Base-by-base conservation (phyloP, 2,329 filamentous ascomycete species). In the Sordariomycetes sp. region DNA sequence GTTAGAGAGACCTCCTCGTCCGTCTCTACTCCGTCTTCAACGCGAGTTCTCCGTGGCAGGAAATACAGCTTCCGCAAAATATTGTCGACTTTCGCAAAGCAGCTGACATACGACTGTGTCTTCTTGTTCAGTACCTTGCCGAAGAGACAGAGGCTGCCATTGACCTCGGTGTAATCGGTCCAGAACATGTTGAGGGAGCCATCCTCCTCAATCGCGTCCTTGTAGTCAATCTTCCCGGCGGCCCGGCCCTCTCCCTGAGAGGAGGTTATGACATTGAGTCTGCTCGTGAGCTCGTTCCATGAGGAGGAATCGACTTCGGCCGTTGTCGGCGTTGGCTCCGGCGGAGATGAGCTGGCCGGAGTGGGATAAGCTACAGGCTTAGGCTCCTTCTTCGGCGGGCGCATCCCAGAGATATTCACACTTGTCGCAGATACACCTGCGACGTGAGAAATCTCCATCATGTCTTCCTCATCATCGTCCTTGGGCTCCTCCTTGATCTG, bases 81-180 rank as follows among this genome's bases (percentile, higher is more conserved):
- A 63, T 96, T 96, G 75, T 99, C 91, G 22, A 99, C 77, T 70
- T 97, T 97, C 69, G 96, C 81, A 65, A 99, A 97, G 65, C 90
- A 95, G 71, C 94, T 99, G 59, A 90, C 86, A 67, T 89, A 91
- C 51, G 77, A 76, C 55, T 81, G 84, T 1, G 82, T 89, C 64
- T 84, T 87, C 70, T 91, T 96, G 73, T 96, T 90, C 64, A 90
- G 84, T 25, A 96, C 92, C 68, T 99, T 99, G 61, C 94, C 94
- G 66, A 99, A 97, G 12, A 99, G 79, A 68, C 90, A 97, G 10
- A 99, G 75, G 63, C 85, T 94, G 59, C 92, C 92, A 65, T 91
- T 90, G 67, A 96, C 76, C 67, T 99, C 94, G 1, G 87, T 90
- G 66, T 96, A 99, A 70, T 99, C 94, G 8, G 89, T 87, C 94